Evolutionary conservation across 2,329 filamentous ascomycete genomes (phyloP).

Genomic region (Fusarium secorum): DNA sequence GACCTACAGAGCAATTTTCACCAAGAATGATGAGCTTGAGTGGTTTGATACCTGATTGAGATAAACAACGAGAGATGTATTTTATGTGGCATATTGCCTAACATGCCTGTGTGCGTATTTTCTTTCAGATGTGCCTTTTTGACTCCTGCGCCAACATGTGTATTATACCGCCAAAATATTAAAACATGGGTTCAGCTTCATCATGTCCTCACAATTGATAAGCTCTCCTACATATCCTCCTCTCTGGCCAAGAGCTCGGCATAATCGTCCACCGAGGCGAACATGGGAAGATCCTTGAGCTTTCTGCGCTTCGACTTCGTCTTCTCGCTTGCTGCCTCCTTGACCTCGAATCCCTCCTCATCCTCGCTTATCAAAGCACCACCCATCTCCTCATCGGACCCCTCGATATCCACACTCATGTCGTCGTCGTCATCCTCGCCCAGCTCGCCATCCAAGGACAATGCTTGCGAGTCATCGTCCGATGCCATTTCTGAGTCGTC

Average conservation of each 20-base stretch:
- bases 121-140: slow-evolving; percentile 21
- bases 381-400: slow-evolving; percentile 54
- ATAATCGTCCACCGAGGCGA: slow-evolving; percentile 94
- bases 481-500: slow-evolving; percentile 60
- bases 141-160: slow-evolving; percentile 22
- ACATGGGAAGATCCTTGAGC: slow-evolving; percentile 88
- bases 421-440: slow-evolving; percentile 56
- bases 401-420: slow-evolving; percentile 50
- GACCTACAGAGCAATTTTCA: slow-evolving; percentile 91
- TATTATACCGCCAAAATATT: slow-evolving; percentile 23
- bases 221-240: slow-evolving; percentile 55
- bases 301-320: slow-evolving; percentile 74
- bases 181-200: slow-evolving; percentile 25
- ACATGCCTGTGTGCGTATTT: slow-evolving; percentile 8
- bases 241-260: slow-evolving; percentile 82
- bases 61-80: slow-evolving; percentile 20
- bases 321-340: slow-evolving; percentile 65
- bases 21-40: slow-evolving; percentile 85
- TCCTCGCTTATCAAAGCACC: slow-evolving; percentile 52
- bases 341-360: slow-evolving; percentile 61
- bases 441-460: slow-evolving; percentile 55
- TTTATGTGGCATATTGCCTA: background rate
- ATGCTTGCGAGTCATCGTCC: slow-evolving; percentile 53
- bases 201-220: background rate
- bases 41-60: slow-evolving; percentile 59